Evolutionary conservation across 129 eudicot species (phyloP), one percentile per base, ranked within the genome.

Genomic region (Centrapalus pauciflorus): DNA sequence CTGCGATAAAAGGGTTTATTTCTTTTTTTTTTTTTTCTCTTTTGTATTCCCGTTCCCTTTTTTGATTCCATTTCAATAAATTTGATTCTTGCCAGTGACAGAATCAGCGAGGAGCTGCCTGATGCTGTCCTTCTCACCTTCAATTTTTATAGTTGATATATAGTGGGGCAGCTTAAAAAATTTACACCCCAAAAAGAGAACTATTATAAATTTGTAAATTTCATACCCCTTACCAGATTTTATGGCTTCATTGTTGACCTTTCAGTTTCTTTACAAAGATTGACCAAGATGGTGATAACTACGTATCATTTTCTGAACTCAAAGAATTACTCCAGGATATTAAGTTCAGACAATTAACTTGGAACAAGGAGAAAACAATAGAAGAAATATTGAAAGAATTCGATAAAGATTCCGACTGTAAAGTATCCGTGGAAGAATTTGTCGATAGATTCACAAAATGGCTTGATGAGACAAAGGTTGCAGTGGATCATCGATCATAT

Each of bases 351-450:
- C 82, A 74, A 58, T 43, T 59, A 19, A 29, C 80, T 11, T 73
- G 84, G 73, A 86, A 79, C 81, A 75, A 84, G 55, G 86, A 84
- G 46, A 61, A 77, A 26, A 72, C 68, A 11, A 55, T 73, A 48
- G 84, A 80, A 21, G 82, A 84, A 76, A 77, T 84, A 45, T 62
- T 84, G 75, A 69, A 77, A 67, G 86, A 78, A 68, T 84, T 87
- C 28, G 95, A 87, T 69, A 50, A 35, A 11, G 80, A 87, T 69
- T 54, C 65, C 21, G 91, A 87, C 65, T 69, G 65, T 63, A 84
- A 79, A 46, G 77, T 87, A 61, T 79, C 85, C 13, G 62, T 84
- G 82, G 88, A 84, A 50, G 95, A 87, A 57, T 87, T 87, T 52
- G 88, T 87, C 2, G 77, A 69, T 8, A 77, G 80, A 9, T 70